Base-by-base conservation (phyloP, 2,329 filamentous ascomycete genomes). In the Microascus cirrosus region DNA sequence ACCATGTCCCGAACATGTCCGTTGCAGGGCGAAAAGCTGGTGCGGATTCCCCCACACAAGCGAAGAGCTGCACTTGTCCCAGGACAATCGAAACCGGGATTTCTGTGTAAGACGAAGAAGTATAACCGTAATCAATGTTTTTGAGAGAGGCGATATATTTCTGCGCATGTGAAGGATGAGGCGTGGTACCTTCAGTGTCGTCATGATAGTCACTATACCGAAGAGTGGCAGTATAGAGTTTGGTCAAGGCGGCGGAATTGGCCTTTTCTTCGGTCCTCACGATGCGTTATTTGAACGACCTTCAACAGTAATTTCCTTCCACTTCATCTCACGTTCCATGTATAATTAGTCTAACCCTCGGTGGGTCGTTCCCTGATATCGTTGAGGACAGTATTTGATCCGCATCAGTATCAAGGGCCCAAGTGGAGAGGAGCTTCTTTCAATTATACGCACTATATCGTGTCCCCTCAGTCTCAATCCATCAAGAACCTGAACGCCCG, bases 71-170 rank as follows among this genome's bases (percentile, higher is more conserved):
- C 34, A 10, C n/a, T 48, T 60, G 42, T 60, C 58, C 13, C 53
- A 42, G 39, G 20, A 34, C 35, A 28, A 54, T 22, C 53, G 53
- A 18, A 58, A 48, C 2, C 35, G 25, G 25, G 25, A 58, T 36
- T 59, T 61, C 32, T n/a, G 25, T 62, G 61, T 58, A 62, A 61
- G 51, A 58, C 59, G 5, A 54, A 24, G 28, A 51, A 60, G 39
- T 61, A 58, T 42, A 55, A 15, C 8, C 15, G 32, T 20, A 20
- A 35, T 7, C 20, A 28, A 18, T 56, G 58, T 54, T 32, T 7
- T 12, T 6, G 52, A 11, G 55, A 55, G n/a, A 56, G 34, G 15
- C 53, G 24, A 32, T 61, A 56, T 28, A 20, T 48, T 2, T 61
- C 58, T 55, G 55, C 58, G 18, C 60, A 61, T 53, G 36, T 55